phyloP scores from a whole-genome alignment of 2,329 filamentous ascomycete species.

The Penicillium glabrum region DNA sequence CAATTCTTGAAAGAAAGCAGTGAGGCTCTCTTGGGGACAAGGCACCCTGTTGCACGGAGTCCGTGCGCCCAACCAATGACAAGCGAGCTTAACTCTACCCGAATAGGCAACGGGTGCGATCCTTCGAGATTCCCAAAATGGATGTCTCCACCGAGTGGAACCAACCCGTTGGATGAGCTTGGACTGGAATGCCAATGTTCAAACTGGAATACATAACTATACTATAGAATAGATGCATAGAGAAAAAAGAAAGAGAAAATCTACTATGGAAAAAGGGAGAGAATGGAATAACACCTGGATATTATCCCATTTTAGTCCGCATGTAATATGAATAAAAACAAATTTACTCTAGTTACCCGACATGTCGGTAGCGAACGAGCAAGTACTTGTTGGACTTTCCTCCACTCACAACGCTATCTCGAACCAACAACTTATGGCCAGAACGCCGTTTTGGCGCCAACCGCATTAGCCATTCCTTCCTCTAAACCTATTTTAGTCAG shows the following conservation, averaged over 20 bases:
- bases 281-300: not conserved
- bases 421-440: not conserved
- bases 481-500: not conserved
- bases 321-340: not conserved
- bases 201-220: slow-evolving; percentile 10
- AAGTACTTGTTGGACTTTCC: not conserved
- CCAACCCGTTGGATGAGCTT: slow-evolving; percentile 23
- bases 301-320: not conserved
- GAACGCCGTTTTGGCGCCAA: not conserved
- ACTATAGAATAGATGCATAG: not conserved
- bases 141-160: slow-evolving; percentile 12
- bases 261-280: not conserved
- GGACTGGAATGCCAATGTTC: slow-evolving; percentile 9
- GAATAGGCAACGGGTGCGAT: slow-evolving; percentile 9
- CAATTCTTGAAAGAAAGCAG: not conserved
- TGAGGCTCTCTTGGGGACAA: not conserved
- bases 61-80: slow-evolving; percentile 11
- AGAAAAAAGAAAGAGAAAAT: not conserved
- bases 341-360: not conserved
- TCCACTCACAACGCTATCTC: not conserved
- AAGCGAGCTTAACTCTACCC: not conserved
- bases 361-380: not conserved
- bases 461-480: slow-evolving; percentile 2
- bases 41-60: not conserved
- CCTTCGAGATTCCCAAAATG: slow-evolving; percentile 14